Evolutionary conservation across 768 basidiomycete genomes (phyloP), one percentile per base, ranked within the genome.

Genomic region (Sutorius australiensis): DNA sequence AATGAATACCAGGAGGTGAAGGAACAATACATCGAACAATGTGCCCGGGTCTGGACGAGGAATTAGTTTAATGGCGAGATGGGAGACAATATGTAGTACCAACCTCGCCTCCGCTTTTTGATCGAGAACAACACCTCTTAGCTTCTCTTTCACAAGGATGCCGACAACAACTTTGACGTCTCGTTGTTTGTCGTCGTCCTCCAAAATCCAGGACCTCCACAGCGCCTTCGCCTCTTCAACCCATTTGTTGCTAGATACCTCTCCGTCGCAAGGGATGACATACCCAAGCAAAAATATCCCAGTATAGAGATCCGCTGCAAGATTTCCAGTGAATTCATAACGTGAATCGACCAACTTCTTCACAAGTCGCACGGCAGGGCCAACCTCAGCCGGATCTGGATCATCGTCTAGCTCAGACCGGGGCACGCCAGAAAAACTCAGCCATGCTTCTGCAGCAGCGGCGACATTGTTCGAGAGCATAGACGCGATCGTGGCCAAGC

Each of bases 91-190:
- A 33, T 6, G 5, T 41, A 24, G n/a, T 37, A 60, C 73, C 16
- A 30, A 76, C 77, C 66, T 70, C 5, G 66, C 52, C 24, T 59
- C 59, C 10, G 62, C 63, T 11, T 61, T 53, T 38, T 61, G 61
- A 59, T 80, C 77, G 30, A 67, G 51, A 5, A 86, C 40, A 21
- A 80, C 57, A 5, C 62, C 69, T 28, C 67, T 73, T 50, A 86
- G 53, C 41, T 67, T 72, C 31, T 67, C 69, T 54, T 75, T 78
- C 47, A 84, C 67, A 3, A 72, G 62, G 10, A 56, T 61, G 8
- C 67, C 30, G 17, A 75, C 67, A 19, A 61, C 55, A 16, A 48
- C 53, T 55, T 63, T 66, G 16, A 61, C 48, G 3, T 61, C 67
- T 3, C 2, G 66, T 33, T 7, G 65, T 46, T 6, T 53, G 50